A percentile compares a stretch with the other conserved stretches of the same genome.
Conservation (phyloP, 1,284 basidiomycete species). For the Fomitopsis betulina region DNA sequence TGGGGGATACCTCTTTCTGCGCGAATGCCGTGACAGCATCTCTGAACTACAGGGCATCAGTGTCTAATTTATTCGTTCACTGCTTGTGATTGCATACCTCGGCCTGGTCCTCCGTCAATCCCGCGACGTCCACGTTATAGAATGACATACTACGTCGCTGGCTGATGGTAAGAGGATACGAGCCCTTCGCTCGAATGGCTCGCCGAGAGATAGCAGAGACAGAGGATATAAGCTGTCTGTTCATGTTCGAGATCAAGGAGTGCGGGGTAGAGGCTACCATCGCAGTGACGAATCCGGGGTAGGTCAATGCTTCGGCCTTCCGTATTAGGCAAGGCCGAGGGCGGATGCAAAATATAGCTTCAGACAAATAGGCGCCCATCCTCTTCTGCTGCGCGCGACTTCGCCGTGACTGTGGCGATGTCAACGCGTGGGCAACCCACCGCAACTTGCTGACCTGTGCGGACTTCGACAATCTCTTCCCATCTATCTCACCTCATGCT, state of each 20-base stretch:
- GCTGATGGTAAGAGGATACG: background rate
- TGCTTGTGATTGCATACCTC: slow-evolving; percentile 50
- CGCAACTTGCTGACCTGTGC: too few relatives aligned
- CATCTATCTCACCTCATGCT: too few relatives aligned
- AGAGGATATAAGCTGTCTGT: background rate
- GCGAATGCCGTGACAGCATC: slow-evolving; percentile 77
- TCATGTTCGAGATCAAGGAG: background rate
- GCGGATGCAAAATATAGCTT: too few relatives aligned
- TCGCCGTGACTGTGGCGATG: too few relatives aligned
- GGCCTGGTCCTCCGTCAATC: slow-evolving; percentile 78
- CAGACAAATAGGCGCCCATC: too few relatives aligned
- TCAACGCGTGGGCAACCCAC: too few relatives aligned
- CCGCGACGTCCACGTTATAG: slow-evolving; percentile 76
- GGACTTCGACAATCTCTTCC: too few relatives aligned
- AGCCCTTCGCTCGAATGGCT: too few relatives aligned
- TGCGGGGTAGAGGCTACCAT: background rate
- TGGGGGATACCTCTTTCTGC: slow-evolving; percentile 74
- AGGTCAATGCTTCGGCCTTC: background rate
- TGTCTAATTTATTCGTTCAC: background rate
- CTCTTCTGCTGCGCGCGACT: too few relatives aligned
- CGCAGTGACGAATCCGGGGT: background rate
- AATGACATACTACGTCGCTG: slow-evolving; percentile 44
- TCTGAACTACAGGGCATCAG: slow-evolving; percentile 56
- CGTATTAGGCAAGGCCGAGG: background rate
- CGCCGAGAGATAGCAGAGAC: background rate